Conservation (phyloP, 345 rosid genomes). For the Firmiana major region DNA sequence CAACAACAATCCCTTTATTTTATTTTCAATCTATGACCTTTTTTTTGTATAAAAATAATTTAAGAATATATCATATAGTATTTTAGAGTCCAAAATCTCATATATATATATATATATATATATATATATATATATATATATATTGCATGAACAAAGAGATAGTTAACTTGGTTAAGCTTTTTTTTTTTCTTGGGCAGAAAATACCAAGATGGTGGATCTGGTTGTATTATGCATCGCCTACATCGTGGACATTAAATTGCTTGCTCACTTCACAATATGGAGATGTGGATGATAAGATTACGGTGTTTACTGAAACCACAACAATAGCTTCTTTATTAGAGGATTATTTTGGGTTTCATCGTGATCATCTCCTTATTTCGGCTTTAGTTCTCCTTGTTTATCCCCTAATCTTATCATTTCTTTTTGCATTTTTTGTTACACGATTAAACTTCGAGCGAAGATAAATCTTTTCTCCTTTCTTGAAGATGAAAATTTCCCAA, state of each 20-base stretch:
- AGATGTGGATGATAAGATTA: slow-evolving; percentile 40
- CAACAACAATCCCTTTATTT: too few relatives aligned
- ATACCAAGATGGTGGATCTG: slow-evolving; percentile 90
- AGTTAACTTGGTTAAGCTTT: too few relatives aligned
- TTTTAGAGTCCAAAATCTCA: too few relatives aligned
- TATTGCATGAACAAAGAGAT: too few relatives aligned
- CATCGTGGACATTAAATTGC: slow-evolving; percentile 67
- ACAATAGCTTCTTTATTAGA: slow-evolving; percentile 41
- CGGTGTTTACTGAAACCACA: slow-evolving; percentile 43
- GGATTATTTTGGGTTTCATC: slow-evolving; percentile 56
- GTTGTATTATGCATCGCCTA: slow-evolving; percentile 57
- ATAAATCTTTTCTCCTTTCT: slow-evolving; percentile 17
- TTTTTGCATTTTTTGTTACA: slow-evolving; percentile 52
- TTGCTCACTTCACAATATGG: slow-evolving; percentile 76
- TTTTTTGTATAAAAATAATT: too few relatives aligned
- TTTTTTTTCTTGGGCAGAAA: slow-evolving; percentile 36
- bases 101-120: too few relatives aligned
- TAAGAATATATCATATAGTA: too few relatives aligned
- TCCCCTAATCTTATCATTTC: slow-evolving; percentile 50
- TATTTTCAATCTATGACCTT: too few relatives aligned
- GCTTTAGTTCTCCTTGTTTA: slow-evolving; percentile 40
- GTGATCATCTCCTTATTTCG: slow-evolving; percentile 28
- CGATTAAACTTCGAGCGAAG: slow-evolving; percentile 60
- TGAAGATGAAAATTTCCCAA: background rate
- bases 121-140: too few relatives aligned